Evolutionary conservation across 768 basidiomycete genomes (phyloP), one percentile per base, ranked within the genome.

Genomic region (Tricholoma flavovirens): DNA sequence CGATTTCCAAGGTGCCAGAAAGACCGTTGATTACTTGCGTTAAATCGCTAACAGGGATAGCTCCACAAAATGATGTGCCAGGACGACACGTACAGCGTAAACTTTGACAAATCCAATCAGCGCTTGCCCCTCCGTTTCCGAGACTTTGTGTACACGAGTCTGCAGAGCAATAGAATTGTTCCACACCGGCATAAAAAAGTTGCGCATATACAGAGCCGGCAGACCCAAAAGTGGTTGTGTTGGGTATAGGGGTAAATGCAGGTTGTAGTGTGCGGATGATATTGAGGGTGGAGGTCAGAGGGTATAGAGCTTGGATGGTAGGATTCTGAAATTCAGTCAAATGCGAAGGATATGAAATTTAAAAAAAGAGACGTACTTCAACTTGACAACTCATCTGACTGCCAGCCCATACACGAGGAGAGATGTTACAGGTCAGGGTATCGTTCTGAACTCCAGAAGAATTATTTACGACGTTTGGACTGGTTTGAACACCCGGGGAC

Each of bases 131-230:
- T 15, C 60, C 66, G 35, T 62, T 67, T 8, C 71, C 68, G 19
- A 81, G 68, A 14, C 74, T 72, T 69, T 96, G 93, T 0, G 67
- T 71, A 72, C 95, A 97, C 5, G 77, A 73, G 59, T 82, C 74
- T 0, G 92, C 91, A 9, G 72, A 58, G 67, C 95, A 98, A 68
- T 81, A 89, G 72, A 98, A 98, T 64, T 97, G 93, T 65, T 94
- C 90, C 30, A 86, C 82, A 9, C 88, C 86, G n/a, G 76, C 76
- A 67, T 91, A 93, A 68, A 87, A 84, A 5, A 93, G 73, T 60
- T 91, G 88, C 0, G 85, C 85, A 57, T 78, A 84, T n/a, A 79
- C 68, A 7, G 79, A 74, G 10, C 81, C 77, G 14, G 73, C 68
- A 7, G 66, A 32, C 24, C 86, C 87, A 59, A 84, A 84, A 6